Evolutionary conservation across 768 basidiomycete species (phyloP).

Genomic region (Russula brevipes): DNA sequence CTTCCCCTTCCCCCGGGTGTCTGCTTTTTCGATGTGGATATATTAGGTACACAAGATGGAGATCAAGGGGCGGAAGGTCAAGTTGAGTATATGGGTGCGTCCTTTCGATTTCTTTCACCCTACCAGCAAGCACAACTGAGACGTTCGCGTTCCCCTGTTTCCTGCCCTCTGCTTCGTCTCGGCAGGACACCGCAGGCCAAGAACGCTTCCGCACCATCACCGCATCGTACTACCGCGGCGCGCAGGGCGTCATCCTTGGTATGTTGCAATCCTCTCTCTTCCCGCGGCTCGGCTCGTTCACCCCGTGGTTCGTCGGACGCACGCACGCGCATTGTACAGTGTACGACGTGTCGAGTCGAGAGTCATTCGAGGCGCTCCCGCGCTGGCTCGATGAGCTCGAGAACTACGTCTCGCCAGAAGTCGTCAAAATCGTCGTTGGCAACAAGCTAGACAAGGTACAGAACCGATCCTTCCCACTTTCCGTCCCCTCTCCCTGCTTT

Average conservation of each 20-base stretch:
- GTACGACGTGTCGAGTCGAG: slow-evolving; percentile 90
- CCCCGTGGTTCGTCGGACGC: background rate
- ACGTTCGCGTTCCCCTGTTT: background rate
- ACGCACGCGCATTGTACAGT: slow-evolving; percentile 43
- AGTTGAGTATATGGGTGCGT: slow-evolving; percentile 94
- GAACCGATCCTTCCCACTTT: too few relatives aligned
- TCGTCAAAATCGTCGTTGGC: slow-evolving; percentile 93
- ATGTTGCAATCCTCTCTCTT: slow-evolving; percentile 9
- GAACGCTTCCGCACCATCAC: slow-evolving; percentile 96
- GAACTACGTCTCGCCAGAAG: slow-evolving; percentile 79
- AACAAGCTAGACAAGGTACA: slow-evolving; percentile 88
- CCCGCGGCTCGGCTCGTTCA: background rate
- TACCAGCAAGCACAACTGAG: background rate
- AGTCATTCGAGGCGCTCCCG: slow-evolving; percentile 91
- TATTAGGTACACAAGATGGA: slow-evolving; percentile 83
- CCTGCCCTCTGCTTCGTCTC: background rate
- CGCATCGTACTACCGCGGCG: slow-evolving; percentile 88
- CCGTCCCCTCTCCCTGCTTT: background rate
- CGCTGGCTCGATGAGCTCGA: slow-evolving; percentile 92
- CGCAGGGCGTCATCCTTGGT: slow-evolving; percentile 79
- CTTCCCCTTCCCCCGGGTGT: too few relatives aligned
- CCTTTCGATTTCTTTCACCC: background rate
- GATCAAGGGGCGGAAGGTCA: slow-evolving; percentile 75
- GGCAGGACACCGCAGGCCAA: slow-evolving; percentile 93
- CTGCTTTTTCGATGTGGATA: background rate